Percentiles rank a stretch among this genome's conserved stretches.
Evolutionary conservation across 805 yeast genomes (phyloP).

Genomic region (Wickerhamomyces bovis): DNA sequence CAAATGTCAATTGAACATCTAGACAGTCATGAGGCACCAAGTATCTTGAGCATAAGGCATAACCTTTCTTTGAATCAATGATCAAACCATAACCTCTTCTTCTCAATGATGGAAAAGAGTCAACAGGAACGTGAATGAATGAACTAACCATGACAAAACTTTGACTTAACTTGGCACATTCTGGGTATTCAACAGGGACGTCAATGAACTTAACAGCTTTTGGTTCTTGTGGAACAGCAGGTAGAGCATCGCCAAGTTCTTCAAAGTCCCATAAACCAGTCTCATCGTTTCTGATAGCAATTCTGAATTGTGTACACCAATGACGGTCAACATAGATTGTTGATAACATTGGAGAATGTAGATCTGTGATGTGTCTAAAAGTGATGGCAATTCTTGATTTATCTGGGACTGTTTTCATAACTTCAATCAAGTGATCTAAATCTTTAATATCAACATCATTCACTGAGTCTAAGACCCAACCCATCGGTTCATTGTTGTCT

Average conservation of each 20-base stretch:
- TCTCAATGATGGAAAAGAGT: constrained; percentile 61
- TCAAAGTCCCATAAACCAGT: constrained; percentile 55
- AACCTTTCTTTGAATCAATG: constrained; percentile 74
- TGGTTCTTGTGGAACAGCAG: constrained; percentile 45
- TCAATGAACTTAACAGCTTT: constrained; percentile 66
- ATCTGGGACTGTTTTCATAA: constrained; percentile 75
- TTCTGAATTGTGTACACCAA: constrained; percentile 68
- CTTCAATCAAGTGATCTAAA: constrained; percentile 69
- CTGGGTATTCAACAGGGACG: constrained; percentile 50
- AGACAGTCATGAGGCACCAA: constrained; percentile 73
- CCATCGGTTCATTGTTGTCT: constrained; percentile 51
- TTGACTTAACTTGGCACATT: constrained; percentile 50
- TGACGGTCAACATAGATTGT: constrained; percentile 75
- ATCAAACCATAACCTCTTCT: constrained; percentile 71
- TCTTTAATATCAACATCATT: constrained; percentile 73
- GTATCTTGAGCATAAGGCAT: constrained; percentile 70
- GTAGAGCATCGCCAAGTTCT: constrained; percentile 48
- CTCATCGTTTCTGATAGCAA: constrained; percentile 56
- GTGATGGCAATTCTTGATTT: constrained; percentile 61
- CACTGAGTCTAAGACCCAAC: constrained; percentile 77
- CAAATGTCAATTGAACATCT: constrained; percentile 72
- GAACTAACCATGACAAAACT: constrained; percentile 70
- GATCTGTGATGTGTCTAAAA: constrained; percentile 73
- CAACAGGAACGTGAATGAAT: constrained; percentile 63
- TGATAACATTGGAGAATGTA: constrained; percentile 66